Evolutionary conservation across 176 grass and related monocot genomes (phyloP).

Genomic region (sorghum (Sorghum bicolor)): DNA sequence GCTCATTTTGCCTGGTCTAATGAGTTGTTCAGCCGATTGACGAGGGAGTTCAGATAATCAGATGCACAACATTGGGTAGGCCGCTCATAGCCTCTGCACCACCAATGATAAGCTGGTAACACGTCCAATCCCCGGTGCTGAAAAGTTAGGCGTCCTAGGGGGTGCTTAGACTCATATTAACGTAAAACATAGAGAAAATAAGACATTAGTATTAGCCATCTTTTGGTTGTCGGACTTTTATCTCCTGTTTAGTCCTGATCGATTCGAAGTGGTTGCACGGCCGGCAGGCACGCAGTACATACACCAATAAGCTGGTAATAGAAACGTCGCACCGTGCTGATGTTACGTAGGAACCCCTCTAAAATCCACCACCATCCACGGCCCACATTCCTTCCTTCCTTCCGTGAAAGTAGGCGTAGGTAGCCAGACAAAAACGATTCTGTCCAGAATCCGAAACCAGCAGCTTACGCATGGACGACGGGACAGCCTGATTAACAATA

Average conservation of each 20-base stretch:
- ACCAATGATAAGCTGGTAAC: background rate
- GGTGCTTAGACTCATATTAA: background rate
- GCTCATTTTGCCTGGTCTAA: background rate
- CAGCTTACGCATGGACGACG: background rate
- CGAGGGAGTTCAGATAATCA: background rate
- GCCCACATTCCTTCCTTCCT: too few relatives aligned
- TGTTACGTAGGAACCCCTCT: background rate
- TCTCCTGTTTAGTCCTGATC: too few relatives aligned
- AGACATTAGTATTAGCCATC: too few relatives aligned
- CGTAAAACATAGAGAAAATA: too few relatives aligned
- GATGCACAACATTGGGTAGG: background rate
- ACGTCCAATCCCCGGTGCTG: background rate
- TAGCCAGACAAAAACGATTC: conserved; percentile 14
- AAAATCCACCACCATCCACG: background rate
- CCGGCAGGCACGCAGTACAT: background rate
- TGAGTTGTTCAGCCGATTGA: background rate
- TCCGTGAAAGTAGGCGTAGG: background rate
- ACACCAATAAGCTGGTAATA: background rate
- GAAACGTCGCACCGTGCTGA: background rate
- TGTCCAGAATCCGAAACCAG: conserved; percentile 7
- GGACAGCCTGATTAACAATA: background rate
- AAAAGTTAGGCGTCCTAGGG: background rate
- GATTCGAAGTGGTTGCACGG: background rate
- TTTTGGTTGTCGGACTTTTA: too few relatives aligned
- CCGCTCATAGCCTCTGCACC: background rate